Percentiles rank a stretch among this genome's conserved stretches.
phyloP scores from a whole-genome alignment of 2,329 filamentous ascomycete species.

The Canariomyces notabilis region DNA sequence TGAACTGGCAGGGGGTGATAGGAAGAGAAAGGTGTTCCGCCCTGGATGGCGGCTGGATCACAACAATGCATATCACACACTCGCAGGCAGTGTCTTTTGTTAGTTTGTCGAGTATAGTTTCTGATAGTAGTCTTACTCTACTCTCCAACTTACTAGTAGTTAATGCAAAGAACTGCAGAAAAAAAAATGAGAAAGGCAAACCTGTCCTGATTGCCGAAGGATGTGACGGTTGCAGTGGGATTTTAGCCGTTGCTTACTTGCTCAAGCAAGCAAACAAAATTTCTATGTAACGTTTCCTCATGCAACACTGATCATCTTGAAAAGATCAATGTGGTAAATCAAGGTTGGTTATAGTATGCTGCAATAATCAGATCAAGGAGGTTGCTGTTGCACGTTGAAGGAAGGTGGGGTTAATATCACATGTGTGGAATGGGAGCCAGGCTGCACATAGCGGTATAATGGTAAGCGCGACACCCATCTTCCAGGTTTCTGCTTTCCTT shows the following conservation, averaged over 20 bases:
- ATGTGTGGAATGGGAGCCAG: neutral
- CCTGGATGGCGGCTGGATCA: conserved; percentile 14
- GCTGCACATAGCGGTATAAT: neutral
- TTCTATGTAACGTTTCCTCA: neutral
- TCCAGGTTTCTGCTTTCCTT: neutral
- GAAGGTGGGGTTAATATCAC: neutral
- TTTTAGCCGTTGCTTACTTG: neutral
- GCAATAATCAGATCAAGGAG: too few relatives aligned
- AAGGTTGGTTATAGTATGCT: neutral
- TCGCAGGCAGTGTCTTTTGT: conserved; percentile 5
- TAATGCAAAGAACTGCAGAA: conserved; percentile 1
- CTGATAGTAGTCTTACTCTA: conserved; percentile 3
- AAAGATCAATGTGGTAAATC: neutral
- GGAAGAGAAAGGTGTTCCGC: conserved; percentile 3
- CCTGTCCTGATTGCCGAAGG: neutral
- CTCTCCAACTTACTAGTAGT: conserved; percentile 9
- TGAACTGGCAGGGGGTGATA: neutral
- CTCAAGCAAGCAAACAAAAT: neutral
- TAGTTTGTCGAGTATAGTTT: conserved; percentile 10
- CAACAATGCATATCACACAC: neutral
- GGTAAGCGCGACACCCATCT: neutral
- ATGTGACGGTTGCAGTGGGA: neutral
- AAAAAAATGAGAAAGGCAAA: neutral
- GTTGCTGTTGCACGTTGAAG: neutral
- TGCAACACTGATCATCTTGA: neutral